Conservation (phyloP, 116 monocot genomes). For the Phalaenopsis hybrid region DNA sequence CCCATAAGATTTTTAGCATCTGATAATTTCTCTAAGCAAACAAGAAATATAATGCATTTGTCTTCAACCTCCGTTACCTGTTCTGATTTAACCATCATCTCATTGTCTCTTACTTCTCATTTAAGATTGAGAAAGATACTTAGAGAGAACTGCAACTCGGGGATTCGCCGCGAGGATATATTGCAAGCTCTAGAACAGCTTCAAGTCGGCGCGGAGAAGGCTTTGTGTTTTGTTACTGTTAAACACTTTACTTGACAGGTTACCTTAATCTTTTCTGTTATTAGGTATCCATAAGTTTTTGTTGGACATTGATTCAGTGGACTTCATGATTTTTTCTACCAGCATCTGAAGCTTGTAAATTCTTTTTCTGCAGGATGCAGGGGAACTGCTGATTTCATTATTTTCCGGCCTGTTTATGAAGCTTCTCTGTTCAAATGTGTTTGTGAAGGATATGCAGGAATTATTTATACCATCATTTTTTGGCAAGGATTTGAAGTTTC, state of each 20-base stretch:
- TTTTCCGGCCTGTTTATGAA: neutral
- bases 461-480: no score
- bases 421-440: neutral
- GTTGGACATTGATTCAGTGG: no score
- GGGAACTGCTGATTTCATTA: neutral
- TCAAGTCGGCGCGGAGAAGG: conserved; percentile 81
- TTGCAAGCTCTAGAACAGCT: conserved; percentile 70
- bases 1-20: no score
- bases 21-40: neutral
- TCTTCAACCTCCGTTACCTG: neutral
- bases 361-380: no score
- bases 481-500: no score
- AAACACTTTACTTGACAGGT: conserved; percentile 39
- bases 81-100: neutral
- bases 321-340: no score
- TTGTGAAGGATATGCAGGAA: no score
- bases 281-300: no score
- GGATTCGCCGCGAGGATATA: conserved; percentile 40
- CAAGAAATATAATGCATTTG: neutral
- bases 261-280: no score
- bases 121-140: conserved; percentile 75
- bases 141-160: conserved; percentile 14
- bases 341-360: no score
- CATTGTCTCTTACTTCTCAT: neutral
- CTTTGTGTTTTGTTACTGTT: conserved; percentile 63